Evolutionary conservation across 2,329 filamentous ascomycete genomes (phyloP), one percentile per base, ranked within the genome.

Genomic region (Clarireedia homoeocarpa): DNA sequence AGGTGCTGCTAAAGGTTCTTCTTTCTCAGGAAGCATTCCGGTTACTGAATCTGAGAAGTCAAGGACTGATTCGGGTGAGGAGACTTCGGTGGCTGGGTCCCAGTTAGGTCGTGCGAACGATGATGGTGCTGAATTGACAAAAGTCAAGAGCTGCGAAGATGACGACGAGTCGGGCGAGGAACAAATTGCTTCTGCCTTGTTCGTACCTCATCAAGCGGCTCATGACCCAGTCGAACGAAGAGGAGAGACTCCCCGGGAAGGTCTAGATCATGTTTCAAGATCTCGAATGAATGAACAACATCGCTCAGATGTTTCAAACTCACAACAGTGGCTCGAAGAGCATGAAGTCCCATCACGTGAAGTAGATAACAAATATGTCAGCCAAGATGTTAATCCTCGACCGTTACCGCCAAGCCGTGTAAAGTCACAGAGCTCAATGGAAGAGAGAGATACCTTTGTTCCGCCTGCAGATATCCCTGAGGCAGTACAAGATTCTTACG

Each of bases 151-250:
- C 51, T 48, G 51, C 26, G 65, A 69, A 20, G 78, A 80, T 24
- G 79, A 80, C 48, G 76, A 79, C 30, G 77, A 80, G 54, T 91
- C 87, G 14, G 86, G 88, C 57, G 84, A 88, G 68, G 89, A 94
- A 70, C 89, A 92, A 70, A 91, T 94, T 60, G 90, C 87, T n/a
- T 92, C 88, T 34, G 89, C 89, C 24, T 78, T 91, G 42, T 94
- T 94, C 68, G 77, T 91, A 48, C 89, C 89, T 44, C 89, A 92
- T 73, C 84, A 89, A 64, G 78, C 77, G 24, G 62, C 66, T 45
- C 66, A 77, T 58, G 68, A 78, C 47, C 71, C 71, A 27, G 66
- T 72, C 9, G 73, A 76, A 45, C 71, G 58, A 5, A 52, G 57
- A 20, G 55, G 56, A 26, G 54, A 58, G 26, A 54, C 42, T 4